Percentiles rank a stretch among this genome's conserved stretches.
Evolutionary conservation across 495 filamentous ascomycete species (phyloP).

Genomic region (Bacidia gigantensis): DNA sequence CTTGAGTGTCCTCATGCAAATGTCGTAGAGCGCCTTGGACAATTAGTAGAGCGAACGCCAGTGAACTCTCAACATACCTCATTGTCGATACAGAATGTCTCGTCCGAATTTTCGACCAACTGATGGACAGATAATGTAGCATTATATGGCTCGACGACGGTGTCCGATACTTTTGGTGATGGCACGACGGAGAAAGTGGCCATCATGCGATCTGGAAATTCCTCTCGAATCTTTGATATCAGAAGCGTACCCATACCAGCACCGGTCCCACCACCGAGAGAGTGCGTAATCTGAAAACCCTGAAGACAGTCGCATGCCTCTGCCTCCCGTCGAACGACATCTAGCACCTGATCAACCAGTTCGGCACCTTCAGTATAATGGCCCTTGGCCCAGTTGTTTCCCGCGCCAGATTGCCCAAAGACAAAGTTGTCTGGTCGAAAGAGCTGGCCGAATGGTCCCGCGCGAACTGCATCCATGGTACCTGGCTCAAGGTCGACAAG

Average conservation of each 20-base stretch:
- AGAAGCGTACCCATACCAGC: constrained; percentile 99
- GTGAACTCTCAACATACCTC: constrained; percentile 42
- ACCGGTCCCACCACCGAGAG: constrained; percentile 98
- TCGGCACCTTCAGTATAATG: constrained; percentile 99
- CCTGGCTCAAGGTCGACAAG: constrained; percentile 96
- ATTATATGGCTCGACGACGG: constrained; percentile 99
- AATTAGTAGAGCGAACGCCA: constrained; percentile 15
- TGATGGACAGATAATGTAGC: constrained; percentile 98
- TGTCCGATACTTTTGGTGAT: constrained; percentile 99
- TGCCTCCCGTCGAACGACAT: constrained; percentile 97
- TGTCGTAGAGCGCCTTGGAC: constrained; percentile 83
- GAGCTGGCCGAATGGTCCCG: constrained; percentile 96
- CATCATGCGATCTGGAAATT: constrained; percentile 99
- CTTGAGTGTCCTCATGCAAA: constrained; percentile 99
- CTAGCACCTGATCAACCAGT: constrained; percentile 94
- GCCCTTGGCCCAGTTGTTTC: constrained; percentile 99
- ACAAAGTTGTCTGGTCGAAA: constrained; percentile 99
- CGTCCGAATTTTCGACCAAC: constrained; percentile 99
- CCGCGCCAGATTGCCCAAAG: constrained; percentile 97
- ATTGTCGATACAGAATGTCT: constrained; percentile 99
- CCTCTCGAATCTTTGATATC: constrained; percentile 99
- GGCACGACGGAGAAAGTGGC: constrained; percentile 99
- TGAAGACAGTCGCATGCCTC: constrained; percentile 99
- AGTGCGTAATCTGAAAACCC: constrained; percentile 99
- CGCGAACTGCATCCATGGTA: constrained; percentile 99